Evolutionary conservation across 306 rosid species (phyloP), one percentile per base, ranked within the genome.

Genomic region (Castanopsis chinensis): DNA sequence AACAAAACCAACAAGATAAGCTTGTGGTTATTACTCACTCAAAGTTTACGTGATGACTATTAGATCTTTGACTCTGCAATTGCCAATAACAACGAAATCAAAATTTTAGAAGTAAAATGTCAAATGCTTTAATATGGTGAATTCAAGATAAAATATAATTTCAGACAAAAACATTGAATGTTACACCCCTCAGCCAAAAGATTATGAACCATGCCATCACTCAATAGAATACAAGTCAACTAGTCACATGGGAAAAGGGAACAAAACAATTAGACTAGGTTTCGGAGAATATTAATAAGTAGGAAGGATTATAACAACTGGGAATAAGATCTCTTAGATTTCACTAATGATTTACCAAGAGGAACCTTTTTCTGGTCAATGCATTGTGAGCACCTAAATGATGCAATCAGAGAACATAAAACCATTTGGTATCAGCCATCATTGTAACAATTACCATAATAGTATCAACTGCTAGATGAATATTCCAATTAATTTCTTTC

Each of bases 51-150:
- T 6, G 83, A 58, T 77, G 78, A 54, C 53, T 81, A 68, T 81
- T 87, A 41, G 80, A 77, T 65, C 82, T 74, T 87, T 87, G 80
- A 59, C 76, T 87, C 97, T 94, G 97, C 85, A 88, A 76, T 82
- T 55, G 71, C 83, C 79, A 86, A 68, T 74, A 72, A 77, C 69
- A 75, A 6, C 55, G 80, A 57, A 81, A 76, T 68, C 17, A 81
- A 54, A 77, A 43, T 41, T 75, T 55, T 58, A 76, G 15, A 21
- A 25, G 1, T 14, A 15, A 53, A 52, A 81, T 21, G 67, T 52
- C 63, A 41, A 67, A 56, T 68, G 68, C 67, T 12, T 53, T n/a
- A 63, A 14, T 25, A 17, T 25, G 27, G 49, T 28, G 15, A 76
- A 76, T 35, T 43, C 63, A 79, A 81, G 73, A 45, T 52, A 61